phyloP scores from a whole-genome alignment of 2,329 filamentous ascomycete species.

The Corniculantispora saksenae region DNA sequence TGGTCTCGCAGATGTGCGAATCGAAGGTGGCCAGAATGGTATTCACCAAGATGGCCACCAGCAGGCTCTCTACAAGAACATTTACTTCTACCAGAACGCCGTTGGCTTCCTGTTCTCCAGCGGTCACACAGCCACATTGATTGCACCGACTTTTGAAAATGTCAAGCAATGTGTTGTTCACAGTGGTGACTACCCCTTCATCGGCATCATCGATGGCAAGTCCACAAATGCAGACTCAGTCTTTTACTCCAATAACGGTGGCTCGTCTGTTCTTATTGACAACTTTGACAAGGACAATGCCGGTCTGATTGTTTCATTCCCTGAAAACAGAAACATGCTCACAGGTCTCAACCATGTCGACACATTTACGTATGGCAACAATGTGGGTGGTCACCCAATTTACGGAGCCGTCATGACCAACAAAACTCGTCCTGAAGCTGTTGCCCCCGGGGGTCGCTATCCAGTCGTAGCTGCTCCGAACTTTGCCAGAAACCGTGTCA shows the following conservation, averaged over 20 bases:
- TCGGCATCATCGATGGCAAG: slow-evolving; percentile 41
- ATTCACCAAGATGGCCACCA: slow-evolving; percentile 46
- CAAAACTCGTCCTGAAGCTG: too few species aligned
- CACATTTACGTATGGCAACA: too few species aligned
- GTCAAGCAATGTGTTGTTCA: too few species aligned
- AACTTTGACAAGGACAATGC: slow-evolving; percentile 43
- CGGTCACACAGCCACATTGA: slow-evolving; percentile 39
- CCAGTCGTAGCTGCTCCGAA: too few species aligned
- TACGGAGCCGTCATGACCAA: too few species aligned
- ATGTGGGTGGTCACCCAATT: too few species aligned
- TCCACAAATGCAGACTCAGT: slow-evolving; percentile 44
- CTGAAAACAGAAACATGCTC: slow-evolving; percentile 36
- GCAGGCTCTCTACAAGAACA: slow-evolving; percentile 44
- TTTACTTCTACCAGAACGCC: slow-evolving; percentile 45
- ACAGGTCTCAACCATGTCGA: slow-evolving; percentile 9
- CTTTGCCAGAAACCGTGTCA: too few species aligned
- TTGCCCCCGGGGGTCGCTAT: too few species aligned
- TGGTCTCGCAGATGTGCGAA: slow-evolving; percentile 40
- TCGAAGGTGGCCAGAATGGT: slow-evolving; percentile 44
- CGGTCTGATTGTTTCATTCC: slow-evolving; percentile 42
- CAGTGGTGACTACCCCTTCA: slow-evolving; percentile 37
- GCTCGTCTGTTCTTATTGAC: slow-evolving; percentile 45
- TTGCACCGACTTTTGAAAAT: too few species aligned
- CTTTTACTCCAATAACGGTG: slow-evolving; percentile 34
- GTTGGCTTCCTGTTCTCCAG: slow-evolving; percentile 33